Evolutionary conservation across 768 basidiomycete species (phyloP), one percentile per base, ranked within the genome.

Genomic region (Chalciporus sphaerocephalus): DNA sequence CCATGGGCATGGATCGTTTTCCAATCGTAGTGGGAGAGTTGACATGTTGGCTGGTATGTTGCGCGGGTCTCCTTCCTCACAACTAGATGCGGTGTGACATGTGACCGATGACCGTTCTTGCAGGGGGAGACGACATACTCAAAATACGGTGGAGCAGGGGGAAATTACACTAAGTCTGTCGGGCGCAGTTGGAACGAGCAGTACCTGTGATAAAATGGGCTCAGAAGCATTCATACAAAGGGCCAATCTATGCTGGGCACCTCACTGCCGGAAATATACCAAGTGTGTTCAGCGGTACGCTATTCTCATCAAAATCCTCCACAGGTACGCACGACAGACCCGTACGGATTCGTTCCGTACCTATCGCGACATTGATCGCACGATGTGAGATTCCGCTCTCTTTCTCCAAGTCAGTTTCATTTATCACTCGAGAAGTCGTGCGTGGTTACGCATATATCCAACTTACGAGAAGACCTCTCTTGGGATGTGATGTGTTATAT

Each of bases 271-370:
- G 54, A 54, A 47, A 47, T 34, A 43, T 39, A 33, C 44, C 47
- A 17, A n/a, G 41, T 46, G 38, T 41, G 44, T 39, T 20, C 20
- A 46, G 35, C 44, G 35, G 37, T 21, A 21, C 7, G 33, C 17
- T 32, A 20, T 64, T 58, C 56, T 52, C 43, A n/a, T 33, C 43
- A 40, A 30, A 55, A 64, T 63, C 58, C 58, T 55, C 58, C 43
- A 23, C 43, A 38, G 24, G 44, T 28, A 44, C 23, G 18, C 28
- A 25, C 21, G 43, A 16, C 37, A 20, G 25, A 23, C n/a, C 23
- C 34, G 23, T 24, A 25, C 50, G 50, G 56, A 53, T 48, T 50
- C 55, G 35, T 45, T 55, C 52, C 50, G 53, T 53, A 38, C 42
- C 46, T 48, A 23, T 43, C 61, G 61, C 59, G 48, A 46, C 40